Base-by-base conservation (phyloP, 2,329 filamentous ascomycete species). In the Epicoccum nigrum region DNA sequence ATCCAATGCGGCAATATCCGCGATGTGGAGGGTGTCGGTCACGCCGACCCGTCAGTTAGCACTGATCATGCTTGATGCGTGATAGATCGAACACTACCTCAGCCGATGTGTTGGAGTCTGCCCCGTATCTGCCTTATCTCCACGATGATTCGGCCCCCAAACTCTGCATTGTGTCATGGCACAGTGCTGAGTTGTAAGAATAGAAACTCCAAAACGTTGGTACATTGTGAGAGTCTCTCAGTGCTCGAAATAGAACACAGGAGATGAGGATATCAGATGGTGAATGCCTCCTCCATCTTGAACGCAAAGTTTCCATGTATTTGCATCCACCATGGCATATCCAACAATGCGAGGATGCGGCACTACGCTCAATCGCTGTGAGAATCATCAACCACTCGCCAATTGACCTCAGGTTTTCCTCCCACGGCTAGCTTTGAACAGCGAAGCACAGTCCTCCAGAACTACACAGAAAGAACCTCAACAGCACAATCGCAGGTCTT, bases 251-350 rank as follows among this genome's bases (percentile, higher is more conserved):
- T 50, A 50, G 48, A 33, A 15, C 20, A 19, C 13, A 25, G 11
- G 20, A 30, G 12, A 35, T 39, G 28, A 33, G 34, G 34, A 51
- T 51, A 51, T 51, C 48, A 44, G 28, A 37, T 27, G 34, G 34
- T 25, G 21, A 12, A 35, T 45, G n/a, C 37, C 48, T 45, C 41
- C 35, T 21, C 21, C 11, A 35, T 23, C 12, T 33, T 43, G 21
- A 40, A 23, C 12, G 12, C 35, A 31, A 37, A 51, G 21, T 45
- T 51, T 35, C 41, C 16, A 17, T 11, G 8, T 17, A n/a, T 27
- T 5, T 19, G 33, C 16, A 7, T 17, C 15, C 12, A 30, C 12
- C 13, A 20, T 15, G 37, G 15, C 32, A 43, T 13, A 2, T 11
- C n/a, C 23, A 32, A 17, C 13, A 11, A n/a, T 11, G 33, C 15